Conservation (phyloP, 1,284 basidiomycete species). For the Marasmius sp. region DNA sequence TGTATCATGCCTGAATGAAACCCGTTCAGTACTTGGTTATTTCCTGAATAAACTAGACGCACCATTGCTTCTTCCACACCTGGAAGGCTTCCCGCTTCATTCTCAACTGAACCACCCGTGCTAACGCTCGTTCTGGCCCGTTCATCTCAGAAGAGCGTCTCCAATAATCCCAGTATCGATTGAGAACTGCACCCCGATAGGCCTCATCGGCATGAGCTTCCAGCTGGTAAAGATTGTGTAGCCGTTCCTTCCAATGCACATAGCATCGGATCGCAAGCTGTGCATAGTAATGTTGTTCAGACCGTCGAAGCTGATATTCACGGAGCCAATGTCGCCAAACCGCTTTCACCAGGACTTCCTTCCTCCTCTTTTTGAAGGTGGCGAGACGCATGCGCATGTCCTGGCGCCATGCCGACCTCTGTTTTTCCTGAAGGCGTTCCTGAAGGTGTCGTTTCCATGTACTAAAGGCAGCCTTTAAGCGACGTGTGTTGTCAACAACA, state of each 20-base stretch:
- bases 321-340: slow-evolving; percentile 66
- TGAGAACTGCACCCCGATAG: slow-evolving; percentile 32
- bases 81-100: slow-evolving; percentile 46
- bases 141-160: slow-evolving; percentile 41
- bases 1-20: slow-evolving; percentile 38
- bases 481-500: slow-evolving; percentile 39
- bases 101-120: slow-evolving; percentile 32
- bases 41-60: slow-evolving; percentile 24
- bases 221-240: slow-evolving; percentile 40
- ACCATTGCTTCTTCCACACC: slow-evolving; percentile 60
- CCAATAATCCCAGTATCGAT: slow-evolving; percentile 57
- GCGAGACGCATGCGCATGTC: slow-evolving; percentile 72
- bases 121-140: slow-evolving; percentile 38
- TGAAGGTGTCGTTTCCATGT: slow-evolving; percentile 52
- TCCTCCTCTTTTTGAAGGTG: slow-evolving; percentile 50
- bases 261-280: slow-evolving; percentile 44
- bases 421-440: slow-evolving; percentile 32
- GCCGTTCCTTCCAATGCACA: slow-evolving; percentile 48
- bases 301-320: slow-evolving; percentile 44
- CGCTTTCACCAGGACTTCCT: slow-evolving; percentile 47
- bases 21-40: slow-evolving; percentile 10
- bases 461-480: slow-evolving; percentile 38
- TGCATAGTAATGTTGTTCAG: slow-evolving; percentile 47
- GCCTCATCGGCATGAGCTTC: slow-evolving; percentile 51
- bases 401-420: slow-evolving; percentile 58